Evolutionary conservation across 1,139 yeast genomes (phyloP).

Genomic region (Chernovozyma sophiae-reginae): DNA sequence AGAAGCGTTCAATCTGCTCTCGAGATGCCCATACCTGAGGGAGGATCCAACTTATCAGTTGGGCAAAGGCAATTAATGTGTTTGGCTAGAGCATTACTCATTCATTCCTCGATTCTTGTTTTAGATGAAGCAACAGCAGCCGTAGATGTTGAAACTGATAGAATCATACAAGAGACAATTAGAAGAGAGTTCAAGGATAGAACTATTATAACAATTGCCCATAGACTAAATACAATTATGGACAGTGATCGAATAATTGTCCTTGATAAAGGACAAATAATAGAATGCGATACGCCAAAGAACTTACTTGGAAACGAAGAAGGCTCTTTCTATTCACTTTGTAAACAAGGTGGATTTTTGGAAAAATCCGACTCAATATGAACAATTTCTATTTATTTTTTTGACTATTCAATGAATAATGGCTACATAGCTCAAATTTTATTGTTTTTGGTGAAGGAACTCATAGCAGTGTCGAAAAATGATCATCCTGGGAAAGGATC

Average conservation of each 20-base stretch:
- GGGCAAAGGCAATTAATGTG: conserved; percentile 94
- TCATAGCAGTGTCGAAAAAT: no score
- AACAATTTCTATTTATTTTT: no score
- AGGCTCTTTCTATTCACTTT: no score
- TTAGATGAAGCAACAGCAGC: conserved; percentile 98
- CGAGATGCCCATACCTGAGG: conserved; percentile 66
- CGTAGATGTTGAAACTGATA: conserved; percentile 93
- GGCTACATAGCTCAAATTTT: no score
- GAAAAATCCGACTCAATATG: no score
- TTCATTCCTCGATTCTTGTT: conserved; percentile 73
- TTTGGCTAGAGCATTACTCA: conserved; percentile 80
- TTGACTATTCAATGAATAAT: no score
- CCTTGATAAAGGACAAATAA: conserved; percentile 77
- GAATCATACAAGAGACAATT: conserved; percentile 81
- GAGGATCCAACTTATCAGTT: conserved; percentile 83
- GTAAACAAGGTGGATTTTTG: no score
- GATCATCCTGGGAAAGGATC: no score
- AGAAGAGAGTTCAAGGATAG: conserved; percentile 80
- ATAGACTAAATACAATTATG: conserved; percentile 86
- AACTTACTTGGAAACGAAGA: no score
- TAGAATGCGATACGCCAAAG: conserved; percentile 82
- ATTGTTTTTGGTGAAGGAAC: no score
- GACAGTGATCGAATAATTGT: conserved; percentile 89
- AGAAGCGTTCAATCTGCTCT: conserved; percentile 55
- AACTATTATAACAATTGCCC: conserved; percentile 93